Base-by-base conservation (phyloP, 371 early-diverging fungal species). In the Rhizopus arrhizus region DNA sequence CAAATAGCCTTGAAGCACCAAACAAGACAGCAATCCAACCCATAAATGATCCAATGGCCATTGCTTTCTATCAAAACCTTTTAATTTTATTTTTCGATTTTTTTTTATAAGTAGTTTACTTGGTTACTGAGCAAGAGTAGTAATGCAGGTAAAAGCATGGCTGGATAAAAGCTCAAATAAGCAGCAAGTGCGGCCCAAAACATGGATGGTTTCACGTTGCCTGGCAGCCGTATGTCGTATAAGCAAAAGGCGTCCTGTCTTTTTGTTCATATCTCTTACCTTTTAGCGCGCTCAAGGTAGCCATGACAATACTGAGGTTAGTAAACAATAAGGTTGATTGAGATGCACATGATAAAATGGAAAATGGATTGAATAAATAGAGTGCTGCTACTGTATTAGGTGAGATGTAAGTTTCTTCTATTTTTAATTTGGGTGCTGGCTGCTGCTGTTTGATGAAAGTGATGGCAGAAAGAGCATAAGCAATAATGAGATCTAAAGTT, bases 301-400 rank as follows among this genome's bases (percentile, higher is more conserved):
- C 87, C 34, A 81, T 65, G 10, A 87, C 80, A 8, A 92, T 74
- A 10, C 90, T 85, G 31, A 91, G 56, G 53, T 91, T 88, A 42
- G 85, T 90, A 61, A 95, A 91, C 9, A 89, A 59, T 11, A 85
- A 72, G 0, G 95, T 89, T 2, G 93, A 91, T 58, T 74, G 81
- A 5, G 90, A 87, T 28, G 95, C 61, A 57, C 92, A 91, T 11
- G 90, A 85, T 7, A 83, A 70, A 13, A 95, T 75, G 5, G 89
- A 86, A 36, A 88, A 83, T 9, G 97, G 97, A 69, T 93, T 96
- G 63, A 94, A 83, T 33, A 95, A 67, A 69, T 92, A 97, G 5
- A 87, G 58, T 35, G 74, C 69, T 2, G 85, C 85, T 9, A 85
- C 74, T 0, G 71, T 68, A 1, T 62, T 42, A 12, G 85, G 86